Evolutionary conservation across 1,284 basidiomycete species (phyloP), one percentile per base, ranked within the genome.

Genomic region (Grifola frondosa): DNA sequence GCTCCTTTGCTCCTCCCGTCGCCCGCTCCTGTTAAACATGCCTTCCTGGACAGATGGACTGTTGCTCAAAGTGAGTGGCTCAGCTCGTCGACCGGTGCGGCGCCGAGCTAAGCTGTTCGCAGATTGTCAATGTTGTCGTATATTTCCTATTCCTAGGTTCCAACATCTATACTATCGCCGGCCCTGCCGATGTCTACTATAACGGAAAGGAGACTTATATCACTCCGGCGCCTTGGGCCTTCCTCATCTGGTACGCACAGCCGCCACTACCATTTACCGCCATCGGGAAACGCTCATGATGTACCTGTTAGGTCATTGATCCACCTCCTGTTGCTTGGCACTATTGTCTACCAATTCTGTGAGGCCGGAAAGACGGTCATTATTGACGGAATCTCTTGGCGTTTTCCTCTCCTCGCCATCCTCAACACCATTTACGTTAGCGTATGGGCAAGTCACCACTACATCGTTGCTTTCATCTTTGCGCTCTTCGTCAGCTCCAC

Each of bases 321-420:
- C 59, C 92, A 97, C 67, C 62, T 91, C 17, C 77, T 97, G 24
- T 80, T 97, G 40, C 78, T 97, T 46, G 91, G 92, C 31, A 90
- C 88, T 23, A 71, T 95, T 58, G 77, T 93, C 68, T 95, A 91
- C 78, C 92, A 95, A 63, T 95, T 94, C 78, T 83, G 81, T 67
- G 75, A 82, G 17, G 58, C 58, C n/a, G 94, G 92, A 29, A 91
- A 95, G 66, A 72, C 68, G 30, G 76, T 85, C 59, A 81, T 97
- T 55, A 74, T 96, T 49, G 91, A 95, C 61, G 88, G 84, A 34
- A 80, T 97, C 53, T 77, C 80, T 22, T 97, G 93, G 92, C 78
- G 91, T 40, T 88, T 97, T 68, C 88, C 92, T 10, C 70, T 95
- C 37, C 80, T 97, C 31, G 88, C 79, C 44, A 59, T 93, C 33